Evolutionary conservation across 441 rosid genomes (phyloP).

Genomic region (Brassica hybrid): DNA sequence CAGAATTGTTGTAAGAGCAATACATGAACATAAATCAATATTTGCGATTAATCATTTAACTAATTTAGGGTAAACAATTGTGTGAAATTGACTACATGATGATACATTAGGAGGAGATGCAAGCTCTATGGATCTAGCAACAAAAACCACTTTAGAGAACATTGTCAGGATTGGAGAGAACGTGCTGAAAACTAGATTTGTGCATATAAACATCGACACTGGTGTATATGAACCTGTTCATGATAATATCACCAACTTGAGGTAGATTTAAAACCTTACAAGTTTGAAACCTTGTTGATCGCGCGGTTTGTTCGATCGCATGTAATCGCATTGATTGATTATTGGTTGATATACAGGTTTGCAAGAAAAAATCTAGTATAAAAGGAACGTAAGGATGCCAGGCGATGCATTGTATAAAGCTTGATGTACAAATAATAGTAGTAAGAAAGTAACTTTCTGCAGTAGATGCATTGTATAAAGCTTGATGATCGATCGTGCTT

Average conservation of each 20-base stretch:
- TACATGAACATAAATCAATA: neutral
- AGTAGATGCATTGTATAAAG: neutral
- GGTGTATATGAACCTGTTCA: too few species aligned
- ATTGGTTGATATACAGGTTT: conserved; percentile 38
- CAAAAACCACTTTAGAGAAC: too few species aligned
- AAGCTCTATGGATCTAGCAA: conserved; percentile 9
- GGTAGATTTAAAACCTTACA: conserved; percentile 30
- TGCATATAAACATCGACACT: too few species aligned
- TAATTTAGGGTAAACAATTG: neutral
- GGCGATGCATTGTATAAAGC: neutral
- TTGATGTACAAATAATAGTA: too few species aligned
- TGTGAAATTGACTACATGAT: conserved; percentile 39
- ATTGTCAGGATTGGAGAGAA: too few species aligned
- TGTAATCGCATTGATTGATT: neutral
- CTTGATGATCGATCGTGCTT: neutral
- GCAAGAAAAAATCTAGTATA: conserved; percentile 46
- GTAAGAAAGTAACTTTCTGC: too few species aligned
- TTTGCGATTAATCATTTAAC: neutral
- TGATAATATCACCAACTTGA: neutral
- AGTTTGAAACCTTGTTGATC: neutral
- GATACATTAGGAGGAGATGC: conserved; percentile 49
- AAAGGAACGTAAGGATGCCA: conserved; percentile 45
- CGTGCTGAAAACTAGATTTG: too few species aligned
- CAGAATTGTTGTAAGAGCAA: conserved; percentile 49
- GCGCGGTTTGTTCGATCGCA: conserved; percentile 16